Evolutionary conservation across 78 protist genomes (phyloP).

Genomic region (Planoprotostelium fungivorum): DNA sequence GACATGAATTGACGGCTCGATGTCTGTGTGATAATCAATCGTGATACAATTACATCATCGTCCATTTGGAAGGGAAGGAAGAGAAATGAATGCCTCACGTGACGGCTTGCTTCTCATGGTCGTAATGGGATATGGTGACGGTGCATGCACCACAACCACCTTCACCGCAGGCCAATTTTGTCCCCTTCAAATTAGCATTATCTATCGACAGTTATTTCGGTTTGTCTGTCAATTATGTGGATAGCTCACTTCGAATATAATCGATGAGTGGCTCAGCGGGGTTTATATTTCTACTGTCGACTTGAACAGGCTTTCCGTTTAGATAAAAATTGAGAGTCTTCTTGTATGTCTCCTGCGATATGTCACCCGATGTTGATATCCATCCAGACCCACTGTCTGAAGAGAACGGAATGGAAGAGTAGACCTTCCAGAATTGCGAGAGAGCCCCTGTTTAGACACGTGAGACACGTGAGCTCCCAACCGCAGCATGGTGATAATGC

Average conservation of each 20-base stretch:
- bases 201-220: neutral
- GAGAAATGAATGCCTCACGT: slow-evolving; percentile 1
- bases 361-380: too few species aligned
- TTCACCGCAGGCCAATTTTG: slow-evolving; percentile 90
- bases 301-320: neutral
- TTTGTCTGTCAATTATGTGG: neutral
- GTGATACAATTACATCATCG: neutral
- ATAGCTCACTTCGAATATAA: neutral
- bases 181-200: slow-evolving; percentile 71
- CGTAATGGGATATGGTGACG: slow-evolving; percentile 59
- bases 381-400: too few species aligned
- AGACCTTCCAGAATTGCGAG: too few species aligned
- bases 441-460: too few species aligned
- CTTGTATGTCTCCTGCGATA: too few species aligned
- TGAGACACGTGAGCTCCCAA: too few species aligned
- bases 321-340: neutral
- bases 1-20: slow-evolving; percentile 75
- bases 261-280: neutral
- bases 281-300: neutral
- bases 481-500: too few species aligned
- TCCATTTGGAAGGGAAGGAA: neutral
- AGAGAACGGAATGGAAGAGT: too few species aligned
- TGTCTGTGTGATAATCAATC: slow-evolving; percentile 19
- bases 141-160: slow-evolving; percentile 97
- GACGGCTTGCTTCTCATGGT: neutral